Evolutionary conservation across 768 basidiomycete genomes (phyloP), one percentile per base, ranked within the genome.

Genomic region (Rhodotorula babjevae): DNA sequence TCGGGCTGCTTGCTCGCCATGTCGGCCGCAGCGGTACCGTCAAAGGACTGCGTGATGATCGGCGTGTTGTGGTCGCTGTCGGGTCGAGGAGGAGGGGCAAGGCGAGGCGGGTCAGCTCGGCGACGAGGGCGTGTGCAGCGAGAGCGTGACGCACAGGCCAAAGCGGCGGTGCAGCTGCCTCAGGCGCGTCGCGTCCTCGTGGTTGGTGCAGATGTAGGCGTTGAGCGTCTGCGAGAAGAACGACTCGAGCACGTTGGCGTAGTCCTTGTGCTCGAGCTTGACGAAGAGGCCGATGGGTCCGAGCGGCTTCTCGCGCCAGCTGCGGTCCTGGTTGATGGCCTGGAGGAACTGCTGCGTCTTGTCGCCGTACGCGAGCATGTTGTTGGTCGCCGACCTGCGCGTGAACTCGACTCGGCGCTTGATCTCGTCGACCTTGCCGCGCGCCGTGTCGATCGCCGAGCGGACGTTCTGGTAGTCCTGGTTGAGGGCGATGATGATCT

Each of bases 261-360:
- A 97, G 71, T 82, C 77, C 6, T 84, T 82, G 61, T 94, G 90
- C 76, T 84, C 86, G 50, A 92, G 85, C 77, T 87, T 89, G 77
- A 97, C 89, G 79, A 87, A 85, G 61, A 85, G 72, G 0, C 95
- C 95, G 36, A 97, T 82, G 0, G 95, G 95, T 0, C 83, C 81
- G 40, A 84, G 68, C 4, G 82, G 82, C 60, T 69, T 76, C 21
- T 74, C 68, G 29, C 74, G 71, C 63, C 72, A 74, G 76, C 80
- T 78, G 27, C 71, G 63, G 59, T 67, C 76, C 16, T n/a, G 21
- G 4, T 78, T 42, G 40, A 84, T 82, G 29, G 79, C 80, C 10
- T 68, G 36, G 33, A 80, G 18, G 50, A 82, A 71, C 3, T 67
- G 58, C 27, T 78, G 67, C 3, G 81, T 46, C 46, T 71, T 71